phyloP scores from a whole-genome alignment of 371 early-diverging fungal species.

The Capillidium heterosporum region DNA sequence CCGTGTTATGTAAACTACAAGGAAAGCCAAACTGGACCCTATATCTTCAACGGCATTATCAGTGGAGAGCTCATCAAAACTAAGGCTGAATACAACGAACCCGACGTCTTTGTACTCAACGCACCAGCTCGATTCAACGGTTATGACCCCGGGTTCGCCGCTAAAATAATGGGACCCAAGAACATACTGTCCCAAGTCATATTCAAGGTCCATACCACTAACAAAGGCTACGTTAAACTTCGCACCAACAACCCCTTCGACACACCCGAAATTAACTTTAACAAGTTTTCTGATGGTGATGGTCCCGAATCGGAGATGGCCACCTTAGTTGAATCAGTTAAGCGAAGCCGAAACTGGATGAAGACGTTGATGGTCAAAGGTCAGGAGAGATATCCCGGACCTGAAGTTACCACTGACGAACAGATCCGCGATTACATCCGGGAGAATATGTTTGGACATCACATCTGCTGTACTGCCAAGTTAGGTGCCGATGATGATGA shows the following conservation, averaged over 20 bases:
- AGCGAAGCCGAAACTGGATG: background rate
- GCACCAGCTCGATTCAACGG: background rate
- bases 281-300: background rate
- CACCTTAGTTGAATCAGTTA: background rate
- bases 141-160: background rate
- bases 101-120: constrained; percentile 2
- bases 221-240: constrained; percentile 1
- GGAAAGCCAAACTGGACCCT: background rate
- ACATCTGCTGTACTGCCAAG: constrained; percentile 13
- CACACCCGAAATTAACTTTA: constrained; percentile 5
- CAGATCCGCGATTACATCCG: background rate
- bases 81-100: background rate
- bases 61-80: background rate
- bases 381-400: background rate
- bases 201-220: constrained; percentile 1
- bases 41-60: background rate
- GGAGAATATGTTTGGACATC: constrained; percentile 11
- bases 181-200: constrained; percentile 1
- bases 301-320: background rate
- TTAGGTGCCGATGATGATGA: constrained; percentile 15
- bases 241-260: background rate
- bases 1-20: constrained; percentile 1
- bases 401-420: background rate
- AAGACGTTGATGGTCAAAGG: background rate
- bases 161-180: background rate